Evolutionary conservation across 441 rosid genomes (phyloP).

Genomic region (Brassica hybrid): DNA sequence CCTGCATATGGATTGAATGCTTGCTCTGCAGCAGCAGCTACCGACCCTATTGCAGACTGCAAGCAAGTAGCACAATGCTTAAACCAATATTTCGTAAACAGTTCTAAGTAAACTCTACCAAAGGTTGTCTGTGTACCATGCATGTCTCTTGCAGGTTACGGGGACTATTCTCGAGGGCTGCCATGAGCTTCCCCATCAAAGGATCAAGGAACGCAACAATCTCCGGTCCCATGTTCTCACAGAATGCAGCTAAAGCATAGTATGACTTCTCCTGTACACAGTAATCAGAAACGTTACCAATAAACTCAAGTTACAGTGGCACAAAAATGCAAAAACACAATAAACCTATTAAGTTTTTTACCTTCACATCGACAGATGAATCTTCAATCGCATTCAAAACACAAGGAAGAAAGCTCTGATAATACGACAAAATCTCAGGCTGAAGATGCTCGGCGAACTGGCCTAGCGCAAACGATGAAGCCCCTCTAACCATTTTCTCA

Average conservation of each 20-base stretch:
- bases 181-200: constrained; percentile 89
- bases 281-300: constrained; percentile 19
- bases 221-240: constrained; percentile 99
- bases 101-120: constrained; percentile 30
- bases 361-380: constrained; percentile 98
- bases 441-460: constrained; percentile 99
- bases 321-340: too few relatives aligned
- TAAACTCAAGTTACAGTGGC: not conserved
- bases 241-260: constrained; percentile 98
- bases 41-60: constrained; percentile 98
- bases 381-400: constrained; percentile 93
- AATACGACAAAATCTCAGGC: constrained; percentile 88
- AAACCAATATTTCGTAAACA: constrained; percentile 22
- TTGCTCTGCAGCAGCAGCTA: constrained; percentile 98
- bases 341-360: too few relatives aligned
- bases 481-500: constrained; percentile 98
- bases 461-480: constrained; percentile 98
- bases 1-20: constrained; percentile 98
- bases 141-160: constrained; percentile 99
- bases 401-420: constrained; percentile 92
- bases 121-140: constrained; percentile 65
- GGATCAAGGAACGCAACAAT: constrained; percentile 92
- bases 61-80: constrained; percentile 33
- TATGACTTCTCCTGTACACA: constrained; percentile 87
- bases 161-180: constrained; percentile 80